Evolutionary conservation across 202 grass and related monocot genomes (phyloP), one percentile per base, ranked within the genome.

Genomic region (Brachypodium distachyon): DNA sequence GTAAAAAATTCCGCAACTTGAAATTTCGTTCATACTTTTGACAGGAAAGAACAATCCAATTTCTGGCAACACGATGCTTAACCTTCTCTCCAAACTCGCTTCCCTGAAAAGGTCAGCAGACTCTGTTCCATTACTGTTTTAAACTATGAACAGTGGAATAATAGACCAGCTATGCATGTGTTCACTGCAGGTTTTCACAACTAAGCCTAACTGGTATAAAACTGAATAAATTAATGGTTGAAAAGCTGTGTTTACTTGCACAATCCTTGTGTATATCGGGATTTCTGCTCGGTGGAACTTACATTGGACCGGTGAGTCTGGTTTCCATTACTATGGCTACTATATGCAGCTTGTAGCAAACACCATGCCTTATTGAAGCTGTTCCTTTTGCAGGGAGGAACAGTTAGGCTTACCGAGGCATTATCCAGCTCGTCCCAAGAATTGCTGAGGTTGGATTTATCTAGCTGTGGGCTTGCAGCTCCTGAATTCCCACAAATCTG

Each of bases 1-100:
- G 39, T 83, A 61, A 77, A 68, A 66, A 27, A 41, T 48, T 72
- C n/a, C n/a, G 26, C 60, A 40, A 2, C 68, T 61, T 55, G 46
- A 61, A 77, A 73, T 70, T 73, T 70, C 37, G n/a, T n/a, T n/a
- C 53, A 33, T 81, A 57, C 41, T 31, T 68, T 52, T 71, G 64
- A 77, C 83, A 98, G 96, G 96, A 65, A 98, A 90, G 60, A 98
- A 98, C 77, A 84, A 80, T 70, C 95, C 87, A 23, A 87, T 98
- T 83, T 89, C 91, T 87, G 83, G 91, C 76, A 95, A 90, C 88
- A 58, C 91, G 75, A 90, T 98, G 87, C 46, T 90, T 80, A 98
- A 82, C 61, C 77, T 98, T 67, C 77, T 98, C 71, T 83, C 85
- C 47, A 98, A 92, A 87, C 89, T 98, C 67, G 46, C 85, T 17